Conservation (phyloP, 2,329 filamentous ascomycete species). For the Cytospora paraplurivora region DNA sequence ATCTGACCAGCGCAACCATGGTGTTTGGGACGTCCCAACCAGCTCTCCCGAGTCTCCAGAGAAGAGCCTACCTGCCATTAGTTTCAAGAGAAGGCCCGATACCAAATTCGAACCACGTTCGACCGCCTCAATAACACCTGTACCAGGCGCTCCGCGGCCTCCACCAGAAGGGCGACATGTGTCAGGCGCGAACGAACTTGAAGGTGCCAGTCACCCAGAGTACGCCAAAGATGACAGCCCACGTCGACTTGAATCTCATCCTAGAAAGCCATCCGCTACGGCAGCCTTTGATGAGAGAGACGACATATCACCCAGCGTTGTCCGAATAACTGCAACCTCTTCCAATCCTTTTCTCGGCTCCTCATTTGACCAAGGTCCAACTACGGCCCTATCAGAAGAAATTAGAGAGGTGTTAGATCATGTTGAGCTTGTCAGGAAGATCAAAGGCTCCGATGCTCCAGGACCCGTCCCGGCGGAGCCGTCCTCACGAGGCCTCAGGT, state of each 20-base stretch:
- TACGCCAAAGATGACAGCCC: neutral
- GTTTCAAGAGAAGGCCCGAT: neutral
- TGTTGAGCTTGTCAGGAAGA: neutral
- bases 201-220: neutral
- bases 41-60: conserved; percentile 17
- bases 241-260: neutral
- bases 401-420: neutral
- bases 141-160: neutral
- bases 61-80: conserved; percentile 14
- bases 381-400: neutral
- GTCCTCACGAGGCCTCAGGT: conserved; percentile 39
- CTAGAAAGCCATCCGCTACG: neutral
- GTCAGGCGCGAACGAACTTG: neutral
- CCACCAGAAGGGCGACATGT: neutral
- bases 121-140: neutral
- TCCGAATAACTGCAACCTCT: conserved; percentile 30
- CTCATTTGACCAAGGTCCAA: neutral
- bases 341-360: conserved; percentile 18
- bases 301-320: conserved; percentile 37
- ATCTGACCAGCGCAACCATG: conserved; percentile 17
- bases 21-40: conserved; percentile 38
- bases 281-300: conserved; percentile 20
- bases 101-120: neutral
- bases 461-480: neutral
- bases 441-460: conserved; percentile 2